phyloP scores from a whole-genome alignment of 2,329 filamentous ascomycete genomes.

The Fusarium sp. region DNA sequence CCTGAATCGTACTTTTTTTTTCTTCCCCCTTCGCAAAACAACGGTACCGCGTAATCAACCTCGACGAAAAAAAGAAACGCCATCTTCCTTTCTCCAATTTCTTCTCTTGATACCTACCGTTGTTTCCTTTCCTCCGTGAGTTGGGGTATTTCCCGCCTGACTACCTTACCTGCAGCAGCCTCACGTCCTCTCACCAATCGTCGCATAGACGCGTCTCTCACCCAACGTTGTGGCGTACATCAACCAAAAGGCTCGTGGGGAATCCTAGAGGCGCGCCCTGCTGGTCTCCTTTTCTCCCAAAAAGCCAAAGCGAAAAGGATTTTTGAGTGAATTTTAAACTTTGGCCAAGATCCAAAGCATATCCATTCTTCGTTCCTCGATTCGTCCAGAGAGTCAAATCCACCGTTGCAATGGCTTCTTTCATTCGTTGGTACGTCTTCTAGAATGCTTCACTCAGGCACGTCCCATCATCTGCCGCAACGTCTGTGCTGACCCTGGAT shows the following conservation, averaged over 20 bases:
- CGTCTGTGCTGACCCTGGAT: constrained; percentile 27
- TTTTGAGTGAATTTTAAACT: constrained; percentile 29
- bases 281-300: not conserved
- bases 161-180: constrained; percentile 10
- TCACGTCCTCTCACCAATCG: constrained; percentile 8
- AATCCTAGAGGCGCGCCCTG: not conserved
- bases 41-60: not conserved
- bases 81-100: not conserved
- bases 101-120: constrained; percentile 7
- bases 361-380: not conserved
- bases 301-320: not conserved
- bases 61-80: not conserved
- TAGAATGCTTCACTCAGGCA: not conserved
- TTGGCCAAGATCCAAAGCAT: constrained; percentile 12
- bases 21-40: not conserved
- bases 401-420: constrained; percentile 41
- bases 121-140: constrained; percentile 6
- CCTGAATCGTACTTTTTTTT: constrained; percentile 14
- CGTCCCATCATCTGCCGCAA: not conserved
- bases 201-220: constrained; percentile 28
- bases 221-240: constrained; percentile 38
- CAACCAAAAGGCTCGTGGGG: constrained; percentile 15
- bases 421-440: constrained; percentile 48
- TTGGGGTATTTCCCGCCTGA: not conserved
- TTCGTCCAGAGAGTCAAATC: not conserved